phyloP scores from a whole-genome alignment of 345 rosid genomes.

The Citrus australasica region DNA sequence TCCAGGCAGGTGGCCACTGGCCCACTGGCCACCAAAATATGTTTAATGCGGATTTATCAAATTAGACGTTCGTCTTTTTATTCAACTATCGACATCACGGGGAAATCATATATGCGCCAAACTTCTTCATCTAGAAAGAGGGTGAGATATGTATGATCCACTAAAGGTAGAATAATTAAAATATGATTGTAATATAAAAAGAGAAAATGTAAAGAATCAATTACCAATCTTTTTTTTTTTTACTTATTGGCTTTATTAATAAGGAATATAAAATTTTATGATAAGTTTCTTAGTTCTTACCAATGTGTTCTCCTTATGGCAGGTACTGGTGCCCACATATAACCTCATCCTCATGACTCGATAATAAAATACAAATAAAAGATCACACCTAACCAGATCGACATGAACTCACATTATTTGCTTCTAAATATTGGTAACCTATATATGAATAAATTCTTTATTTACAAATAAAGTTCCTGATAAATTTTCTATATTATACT shows the following conservation, averaged over 20 bases:
- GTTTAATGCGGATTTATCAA: no score
- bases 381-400: constrained; percentile 14
- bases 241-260: not conserved
- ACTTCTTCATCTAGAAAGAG: not conserved
- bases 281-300: not conserved
- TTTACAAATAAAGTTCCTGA: not conserved
- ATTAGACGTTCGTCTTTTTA: not conserved
- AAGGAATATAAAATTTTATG: not conserved
- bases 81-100: not conserved
- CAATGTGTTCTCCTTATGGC: not conserved
- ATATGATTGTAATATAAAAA: not conserved
- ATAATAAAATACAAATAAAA: not conserved
- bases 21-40: no score
- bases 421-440: not conserved
- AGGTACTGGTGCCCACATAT: not conserved
- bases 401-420: not conserved
- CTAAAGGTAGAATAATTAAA: no score
- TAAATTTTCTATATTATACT: not conserved
- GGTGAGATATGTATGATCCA: not conserved
- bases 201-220: not conserved
- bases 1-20: no score
- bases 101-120: not conserved
- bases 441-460: not conserved
- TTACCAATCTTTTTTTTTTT: not conserved
- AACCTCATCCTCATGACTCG: not conserved